A percentile compares a stretch with the other conserved stretches of the same genome.
These are phyloP conservation scores for Blastobotrys arbuscula DNA, from an alignment of 1,139 yeast genomes.

Conservation along the genomic window DNA sequence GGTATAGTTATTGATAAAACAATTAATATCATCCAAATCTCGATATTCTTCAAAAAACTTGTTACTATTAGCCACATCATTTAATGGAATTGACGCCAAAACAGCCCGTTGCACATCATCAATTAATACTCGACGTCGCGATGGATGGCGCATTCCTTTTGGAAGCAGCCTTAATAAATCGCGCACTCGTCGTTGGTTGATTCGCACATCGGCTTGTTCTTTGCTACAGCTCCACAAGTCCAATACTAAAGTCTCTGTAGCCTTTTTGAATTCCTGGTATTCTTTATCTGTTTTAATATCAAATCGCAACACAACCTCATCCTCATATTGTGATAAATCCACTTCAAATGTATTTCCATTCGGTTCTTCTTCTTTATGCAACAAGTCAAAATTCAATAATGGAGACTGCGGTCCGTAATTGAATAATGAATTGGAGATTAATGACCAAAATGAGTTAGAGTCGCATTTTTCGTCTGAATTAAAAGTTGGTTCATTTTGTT, in stretches of 20 bases:
- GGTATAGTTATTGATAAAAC: constrained; percentile 42
- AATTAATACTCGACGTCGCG: constrained; percentile 24
- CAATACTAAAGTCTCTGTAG: constrained; percentile 31
- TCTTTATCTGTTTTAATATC: constrained; percentile 27
- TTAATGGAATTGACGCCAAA: constrained; percentile 21
- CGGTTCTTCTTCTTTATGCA: constrained; percentile 8
- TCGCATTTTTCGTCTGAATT: background rate
- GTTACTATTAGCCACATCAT: background rate
- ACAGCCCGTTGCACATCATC: constrained; percentile 32
- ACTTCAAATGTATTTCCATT: constrained; percentile 9
- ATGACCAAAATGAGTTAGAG: background rate
- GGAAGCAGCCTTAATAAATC: constrained; percentile 31
- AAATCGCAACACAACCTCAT: constrained; percentile 49
- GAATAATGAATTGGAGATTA: background rate
- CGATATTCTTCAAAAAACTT: constrained; percentile 66
- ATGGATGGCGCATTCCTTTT: constrained; percentile 23
- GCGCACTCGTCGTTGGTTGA: constrained; percentile 23
- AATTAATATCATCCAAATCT: constrained; percentile 56
- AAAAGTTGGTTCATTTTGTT: background rate
- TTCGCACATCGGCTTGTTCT: constrained; percentile 30
- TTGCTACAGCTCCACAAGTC: constrained; percentile 36
- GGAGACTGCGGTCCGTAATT: constrained; percentile 6
- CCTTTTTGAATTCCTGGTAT: constrained; percentile 24
- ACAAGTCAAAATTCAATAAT: constrained; percentile 2
- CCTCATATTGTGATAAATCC: constrained; percentile 40